These are phyloP conservation scores for Coniochaeta sp. DNA, from an alignment of 2,329 filamentous ascomycete species.

Conservation along the genomic window DNA sequence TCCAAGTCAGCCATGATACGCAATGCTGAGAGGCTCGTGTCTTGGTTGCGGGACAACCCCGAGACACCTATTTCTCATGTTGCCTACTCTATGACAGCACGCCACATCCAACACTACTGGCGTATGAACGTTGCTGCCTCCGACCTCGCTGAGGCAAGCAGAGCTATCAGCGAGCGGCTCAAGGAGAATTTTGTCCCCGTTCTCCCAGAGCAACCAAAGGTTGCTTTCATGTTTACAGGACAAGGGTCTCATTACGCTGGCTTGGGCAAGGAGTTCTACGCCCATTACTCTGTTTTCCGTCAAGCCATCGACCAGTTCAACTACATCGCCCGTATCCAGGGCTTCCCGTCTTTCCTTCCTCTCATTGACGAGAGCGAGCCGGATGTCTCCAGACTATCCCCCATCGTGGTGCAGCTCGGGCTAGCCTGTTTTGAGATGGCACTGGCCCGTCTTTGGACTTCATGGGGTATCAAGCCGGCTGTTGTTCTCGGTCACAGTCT, in stretches of 20 bases:
- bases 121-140: slow-evolving; percentile 40
- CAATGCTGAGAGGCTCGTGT: slow-evolving; percentile 48
- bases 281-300: slow-evolving; percentile 38
- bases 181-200: slow-evolving; percentile 35
- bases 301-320: slow-evolving; percentile 50
- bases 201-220: slow-evolving; percentile 33
- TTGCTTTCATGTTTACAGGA: slow-evolving; percentile 47
- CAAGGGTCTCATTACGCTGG: slow-evolving; percentile 48
- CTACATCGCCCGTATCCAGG: slow-evolving; percentile 38
- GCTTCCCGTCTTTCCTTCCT: slow-evolving; percentile 49
- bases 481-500: slow-evolving; percentile 56
- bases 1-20: slow-evolving; percentile 46
- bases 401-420: slow-evolving; percentile 45
- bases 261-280: slow-evolving; percentile 43
- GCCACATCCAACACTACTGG: slow-evolving; percentile 53
- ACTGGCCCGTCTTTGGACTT: slow-evolving; percentile 45
- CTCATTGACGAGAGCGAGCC: slow-evolving; percentile 36
- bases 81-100: slow-evolving; percentile 62
- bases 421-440: slow-evolving; percentile 51
- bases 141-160: slow-evolving; percentile 32
- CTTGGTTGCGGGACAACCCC: slow-evolving; percentile 43
- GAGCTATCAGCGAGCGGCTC: slow-evolving; percentile 31
- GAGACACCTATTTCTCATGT: slow-evolving; percentile 48
- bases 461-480: slow-evolving; percentile 46
- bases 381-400: slow-evolving; percentile 36